phyloP scores from a whole-genome alignment of 1,139 yeast genomes.

The Suhomyces bokatorum region DNA sequence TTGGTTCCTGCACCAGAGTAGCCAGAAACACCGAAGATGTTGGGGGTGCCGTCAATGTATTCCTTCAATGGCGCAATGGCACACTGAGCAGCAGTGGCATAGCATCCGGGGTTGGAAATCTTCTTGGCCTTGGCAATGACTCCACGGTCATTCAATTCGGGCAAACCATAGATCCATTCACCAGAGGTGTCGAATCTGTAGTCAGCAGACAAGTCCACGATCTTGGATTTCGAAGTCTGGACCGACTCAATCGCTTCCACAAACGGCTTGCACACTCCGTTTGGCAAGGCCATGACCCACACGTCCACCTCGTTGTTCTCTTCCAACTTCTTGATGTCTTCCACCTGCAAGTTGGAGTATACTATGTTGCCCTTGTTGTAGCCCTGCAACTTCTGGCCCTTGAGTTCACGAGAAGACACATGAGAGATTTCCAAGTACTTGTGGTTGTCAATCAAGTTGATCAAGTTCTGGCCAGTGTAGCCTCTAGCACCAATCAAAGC shows the following conservation, averaged over 20 bases:
- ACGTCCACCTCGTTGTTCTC: constrained; percentile 78
- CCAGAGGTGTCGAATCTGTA: constrained; percentile 87
- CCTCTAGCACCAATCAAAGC: constrained; percentile 99
- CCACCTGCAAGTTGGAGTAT: constrained; percentile 83
- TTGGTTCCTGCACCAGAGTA: constrained; percentile 99
- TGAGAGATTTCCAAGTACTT: constrained; percentile 85
- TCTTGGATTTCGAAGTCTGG: constrained; percentile 61
- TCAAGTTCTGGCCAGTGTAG: constrained; percentile 91
- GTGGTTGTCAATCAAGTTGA: constrained; percentile 81
- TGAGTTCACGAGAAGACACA: constrained; percentile 92
- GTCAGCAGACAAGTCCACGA: constrained; percentile 92
- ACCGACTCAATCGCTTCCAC: constrained; percentile 88
- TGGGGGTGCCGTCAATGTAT: constrained; percentile 67
- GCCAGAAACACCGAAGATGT: constrained; percentile 93
- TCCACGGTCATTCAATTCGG: constrained; percentile 70
- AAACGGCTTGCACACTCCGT: constrained; percentile 96
- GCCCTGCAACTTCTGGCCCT: constrained; percentile 83
- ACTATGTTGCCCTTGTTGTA: constrained; percentile 78
- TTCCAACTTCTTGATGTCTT: constrained; percentile 80
- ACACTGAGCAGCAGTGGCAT: constrained; percentile 95
- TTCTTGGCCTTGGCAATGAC: constrained; percentile 71
- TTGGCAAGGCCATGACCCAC: constrained; percentile 99
- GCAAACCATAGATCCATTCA: constrained; percentile 92
- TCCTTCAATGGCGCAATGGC: constrained; percentile 83
- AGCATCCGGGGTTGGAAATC: constrained; percentile 97